Evolutionary conservation across 140 eudicot genomes (phyloP).

Genomic region (Anethum foeniculum): DNA sequence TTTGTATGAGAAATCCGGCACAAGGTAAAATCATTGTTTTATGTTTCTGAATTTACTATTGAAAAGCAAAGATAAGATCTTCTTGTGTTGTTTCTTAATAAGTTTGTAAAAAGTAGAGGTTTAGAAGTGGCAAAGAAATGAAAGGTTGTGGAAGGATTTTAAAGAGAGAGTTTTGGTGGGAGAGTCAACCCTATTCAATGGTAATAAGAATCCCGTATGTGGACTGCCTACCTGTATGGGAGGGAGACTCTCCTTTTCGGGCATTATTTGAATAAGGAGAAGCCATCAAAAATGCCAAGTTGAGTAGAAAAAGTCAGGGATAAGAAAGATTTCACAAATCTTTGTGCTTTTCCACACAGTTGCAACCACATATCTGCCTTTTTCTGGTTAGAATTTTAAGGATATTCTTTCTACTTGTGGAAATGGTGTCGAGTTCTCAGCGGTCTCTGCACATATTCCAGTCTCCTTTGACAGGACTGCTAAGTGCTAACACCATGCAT

Average conservation of each 20-base stretch:
- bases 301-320: constrained; percentile 30
- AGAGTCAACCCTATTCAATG: constrained; percentile 55
- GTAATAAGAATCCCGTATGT: constrained; percentile 53
- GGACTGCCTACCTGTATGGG: constrained; percentile 51
- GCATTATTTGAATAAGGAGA: constrained; percentile 19
- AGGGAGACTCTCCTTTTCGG: constrained; percentile 29
- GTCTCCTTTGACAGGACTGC: background rate
- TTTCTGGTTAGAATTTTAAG: constrained; percentile 11
- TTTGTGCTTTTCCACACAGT: constrained; percentile 65
- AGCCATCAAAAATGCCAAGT: constrained; percentile 34
- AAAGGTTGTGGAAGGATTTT: constrained; percentile 40
- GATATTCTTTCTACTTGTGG: constrained; percentile 10
- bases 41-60: background rate
- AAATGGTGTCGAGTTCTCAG: background rate
- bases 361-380: constrained; percentile 32
- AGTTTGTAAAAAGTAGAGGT: constrained; percentile 15
- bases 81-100: background rate
- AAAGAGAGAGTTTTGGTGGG: constrained; percentile 36
- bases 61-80: constrained; percentile 1
- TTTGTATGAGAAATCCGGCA: constrained; percentile 4
- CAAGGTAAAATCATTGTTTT: background rate
- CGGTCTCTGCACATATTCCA: background rate
- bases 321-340: constrained; percentile 62
- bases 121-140: constrained; percentile 26
- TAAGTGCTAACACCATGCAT: background rate